Evolutionary conservation across 2,329 filamentous ascomycete genomes (phyloP).

Genomic region (Lasiodiplodia hormozganensis): DNA sequence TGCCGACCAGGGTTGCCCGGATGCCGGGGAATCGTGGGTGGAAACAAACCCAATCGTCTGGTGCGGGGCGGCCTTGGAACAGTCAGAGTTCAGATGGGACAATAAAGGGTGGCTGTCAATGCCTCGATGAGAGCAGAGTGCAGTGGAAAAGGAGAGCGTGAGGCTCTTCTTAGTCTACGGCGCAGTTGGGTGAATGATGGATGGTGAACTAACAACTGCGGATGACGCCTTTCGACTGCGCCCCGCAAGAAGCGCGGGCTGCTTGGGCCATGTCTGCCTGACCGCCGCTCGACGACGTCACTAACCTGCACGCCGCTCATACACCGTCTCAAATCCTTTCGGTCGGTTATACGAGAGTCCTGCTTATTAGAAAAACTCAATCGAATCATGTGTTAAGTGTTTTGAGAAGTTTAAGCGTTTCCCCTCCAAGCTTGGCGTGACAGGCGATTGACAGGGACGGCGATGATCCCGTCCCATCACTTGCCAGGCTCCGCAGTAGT

Average conservation of each 20-base stretch:
- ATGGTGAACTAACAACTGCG: not conserved
- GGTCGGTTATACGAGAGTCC: not conserved
- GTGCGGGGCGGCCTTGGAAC: no score
- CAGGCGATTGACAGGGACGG: not conserved
- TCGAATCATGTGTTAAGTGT: no score
- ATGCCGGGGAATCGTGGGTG: no score
- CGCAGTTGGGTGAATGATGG: not conserved
- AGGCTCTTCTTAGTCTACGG: not conserved
- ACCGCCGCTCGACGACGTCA: not conserved
- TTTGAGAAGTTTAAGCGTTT: conserved; percentile 1
- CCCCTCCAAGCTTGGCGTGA: not conserved
- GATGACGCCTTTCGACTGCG: not conserved
- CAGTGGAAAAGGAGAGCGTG: not conserved
- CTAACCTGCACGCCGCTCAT: not conserved
- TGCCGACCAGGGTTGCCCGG: no score
- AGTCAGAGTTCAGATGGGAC: no score
- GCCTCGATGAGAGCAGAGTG: no score
- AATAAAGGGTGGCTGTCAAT: no score
- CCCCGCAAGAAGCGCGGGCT: not conserved
- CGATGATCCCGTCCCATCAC: not conserved
- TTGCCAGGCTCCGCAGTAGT: not conserved
- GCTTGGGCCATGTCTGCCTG: not conserved
- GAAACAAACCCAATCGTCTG: no score
- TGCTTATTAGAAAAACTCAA: no score
- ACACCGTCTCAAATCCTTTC: not conserved